Evolutionary conservation across 805 yeast species (phyloP).

Genomic region (Yamadazyma nakazawae): DNA sequence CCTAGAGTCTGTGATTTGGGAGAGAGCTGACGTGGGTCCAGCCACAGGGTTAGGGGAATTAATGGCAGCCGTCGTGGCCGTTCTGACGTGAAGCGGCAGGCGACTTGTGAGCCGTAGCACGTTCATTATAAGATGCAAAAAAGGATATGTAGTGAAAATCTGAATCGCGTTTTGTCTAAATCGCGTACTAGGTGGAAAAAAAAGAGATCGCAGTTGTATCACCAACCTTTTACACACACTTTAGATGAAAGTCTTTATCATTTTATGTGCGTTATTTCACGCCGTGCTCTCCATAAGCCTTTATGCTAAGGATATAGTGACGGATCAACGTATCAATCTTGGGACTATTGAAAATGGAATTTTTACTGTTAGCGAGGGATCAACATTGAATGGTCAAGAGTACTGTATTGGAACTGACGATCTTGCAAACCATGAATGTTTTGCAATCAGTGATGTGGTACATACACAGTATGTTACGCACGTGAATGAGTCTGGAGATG

Average conservation of each 20-base stretch:
- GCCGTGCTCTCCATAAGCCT: not conserved
- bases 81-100: not conserved
- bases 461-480: conserved; percentile 13
- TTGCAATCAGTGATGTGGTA: conserved; percentile 16
- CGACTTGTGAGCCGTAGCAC: not conserved
- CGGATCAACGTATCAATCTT: not conserved
- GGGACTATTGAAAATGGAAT: not conserved
- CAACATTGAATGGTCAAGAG: not conserved
- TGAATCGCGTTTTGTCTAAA: too few species aligned
- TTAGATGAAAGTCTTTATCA: not conserved
- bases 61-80: not conserved
- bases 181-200: not conserved
- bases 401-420: conserved; percentile 30
- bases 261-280: not conserved
- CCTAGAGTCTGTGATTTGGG: conserved; percentile 4
- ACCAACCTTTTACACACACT: too few species aligned
- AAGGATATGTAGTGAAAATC: too few species aligned
- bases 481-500: not conserved
- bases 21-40: not conserved
- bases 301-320: not conserved
- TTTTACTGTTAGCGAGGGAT: not conserved
- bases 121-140: not conserved
- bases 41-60: not conserved
- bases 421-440: conserved; percentile 28
- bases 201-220: too few species aligned